These are phyloP conservation scores for Silene conica DNA, from an alignment of 148 eudicot species.

Conservation along the genomic window DNA sequence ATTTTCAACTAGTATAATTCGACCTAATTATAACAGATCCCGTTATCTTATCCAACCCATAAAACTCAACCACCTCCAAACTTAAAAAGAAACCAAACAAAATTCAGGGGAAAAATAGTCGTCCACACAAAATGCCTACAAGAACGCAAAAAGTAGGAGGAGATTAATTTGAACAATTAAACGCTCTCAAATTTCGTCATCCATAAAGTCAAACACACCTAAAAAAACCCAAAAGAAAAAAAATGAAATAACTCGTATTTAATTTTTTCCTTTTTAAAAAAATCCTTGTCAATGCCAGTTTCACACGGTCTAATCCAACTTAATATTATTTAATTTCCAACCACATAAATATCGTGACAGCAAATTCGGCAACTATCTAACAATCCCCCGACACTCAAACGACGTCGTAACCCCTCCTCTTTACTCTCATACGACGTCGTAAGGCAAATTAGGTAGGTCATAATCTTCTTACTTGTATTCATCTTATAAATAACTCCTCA, in stretches of 20 bases:
- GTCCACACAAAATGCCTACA: not conserved
- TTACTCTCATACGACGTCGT: slow-evolving; percentile 12
- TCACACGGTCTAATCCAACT: not conserved
- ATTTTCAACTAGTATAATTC: too few species aligned
- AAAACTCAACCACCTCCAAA: too few species aligned
- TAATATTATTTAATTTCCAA: slow-evolving; percentile 4
- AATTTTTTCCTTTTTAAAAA: not conserved
- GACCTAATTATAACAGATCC: too few species aligned
- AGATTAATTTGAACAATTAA: not conserved
- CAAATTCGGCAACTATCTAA: slow-evolving; percentile 20
- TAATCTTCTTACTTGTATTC: not conserved
- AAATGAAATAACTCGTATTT: too few species aligned
- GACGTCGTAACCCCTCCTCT: slow-evolving; percentile 3
- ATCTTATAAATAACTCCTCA: slow-evolving; percentile 18
- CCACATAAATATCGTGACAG: slow-evolving; percentile 27
- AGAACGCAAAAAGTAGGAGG: not conserved
- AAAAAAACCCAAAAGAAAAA: too few species aligned
- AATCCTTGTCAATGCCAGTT: slow-evolving; percentile 13
- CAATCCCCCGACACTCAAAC: slow-evolving; percentile 18
- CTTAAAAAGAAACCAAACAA: too few species aligned
- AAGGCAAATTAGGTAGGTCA: slow-evolving; percentile 3
- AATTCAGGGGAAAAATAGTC: not conserved
- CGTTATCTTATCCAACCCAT: too few species aligned
- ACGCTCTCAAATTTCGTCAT: not conserved
- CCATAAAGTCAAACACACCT: not conserved